Evolutionary conservation across 1,139 yeast species (phyloP), one percentile per base, ranked within the genome.

Genomic region (Suhomyces atakaporum): DNA sequence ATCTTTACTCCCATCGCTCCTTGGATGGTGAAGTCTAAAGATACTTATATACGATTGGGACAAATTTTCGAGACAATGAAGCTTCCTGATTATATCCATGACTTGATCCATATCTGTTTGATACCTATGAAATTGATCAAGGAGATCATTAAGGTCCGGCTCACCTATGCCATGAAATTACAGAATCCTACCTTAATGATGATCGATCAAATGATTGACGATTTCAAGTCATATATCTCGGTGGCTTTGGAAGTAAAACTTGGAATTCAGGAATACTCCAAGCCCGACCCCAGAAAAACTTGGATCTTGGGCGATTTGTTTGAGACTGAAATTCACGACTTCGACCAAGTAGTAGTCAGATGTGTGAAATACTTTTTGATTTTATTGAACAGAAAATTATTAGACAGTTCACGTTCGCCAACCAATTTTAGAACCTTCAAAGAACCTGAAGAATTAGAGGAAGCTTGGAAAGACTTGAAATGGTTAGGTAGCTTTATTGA

Each of bases 161-260:
- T 92, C 35, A 69, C 75, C 3, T 89, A 88, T 55, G 96, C 97
- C 3, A 74, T 77, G 58, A 84, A 84, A 50, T 64, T 90, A 39
- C 80, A 77, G 38, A 86, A 86, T 50, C 96, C 96, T 1, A 89
- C 97, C 0, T 79, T 89, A 78, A 85, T 89, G 90, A 87, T 90
- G 83, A 87, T 92, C 47, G 97, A 92, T 59, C 97, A 90, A 62
- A 85, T 88, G 78, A 77, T 92, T 46, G 92, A 81, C 31, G 96
- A 89, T 58, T 84, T 90, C 54, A 82, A 83, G 46, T 74, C 83
- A 1, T 88, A 88, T 55, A 77, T 90, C 36, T 75, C 79, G 29
- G 69, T 89, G 31, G 94, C 96, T 0, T 71, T 87, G 16, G 86
- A 81, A 44, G 79, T 89, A 29, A 84, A 88, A 55, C 79, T 77